Base-by-base conservation (phyloP, 441 rosid genomes). In the Viola pubescens region DNA sequence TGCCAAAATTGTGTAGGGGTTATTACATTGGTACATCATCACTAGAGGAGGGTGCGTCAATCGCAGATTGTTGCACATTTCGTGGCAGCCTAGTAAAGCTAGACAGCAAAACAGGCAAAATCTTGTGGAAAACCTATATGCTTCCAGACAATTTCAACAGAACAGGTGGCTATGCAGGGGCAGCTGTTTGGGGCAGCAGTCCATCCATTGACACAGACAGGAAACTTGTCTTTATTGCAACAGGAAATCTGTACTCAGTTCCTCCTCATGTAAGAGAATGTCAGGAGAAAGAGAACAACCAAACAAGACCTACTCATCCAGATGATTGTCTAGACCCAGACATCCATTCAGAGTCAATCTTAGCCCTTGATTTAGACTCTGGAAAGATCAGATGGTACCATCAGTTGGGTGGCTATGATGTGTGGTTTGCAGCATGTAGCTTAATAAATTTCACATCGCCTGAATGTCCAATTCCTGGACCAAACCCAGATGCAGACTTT, bases 101-200 rank as follows among this genome's bases (percentile, higher is more conserved):
- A 51, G 66, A 69, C 26, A 42, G 60, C 9, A 52, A 6, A 44
- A 61, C 70, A 3, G 70, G 77, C 4, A 12, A 49, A 37, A 37
- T 74, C 59, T 16, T 56, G 42, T 74, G 76, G 68, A 53, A 52
- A 44, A 67, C 69, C 39, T 61, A 60, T 50, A 75, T 74, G 61
- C 63, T 78, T 7, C 78, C 75, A 0, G 75, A 78, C 40, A 70
- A 78, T 9, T 6, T 6, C 14, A 61, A 76, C 45, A 63, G 45
- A 16, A 37, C 11, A 11, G 77, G 70, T 39, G 74, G 74, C 0
- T 73, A 70, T 42, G 14, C 82, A 0, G 70, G 77, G 37, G 77
- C 71, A 6, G 74, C 70, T 3, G 49, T 65, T 26, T 75, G 77
- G 74, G 74, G 75, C 51, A 73, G 82, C 65, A 75, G 75, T 46